phyloP scores from a whole-genome alignment of 805 yeast genomes.

The Nakazawaea laoshanensis region DNA sequence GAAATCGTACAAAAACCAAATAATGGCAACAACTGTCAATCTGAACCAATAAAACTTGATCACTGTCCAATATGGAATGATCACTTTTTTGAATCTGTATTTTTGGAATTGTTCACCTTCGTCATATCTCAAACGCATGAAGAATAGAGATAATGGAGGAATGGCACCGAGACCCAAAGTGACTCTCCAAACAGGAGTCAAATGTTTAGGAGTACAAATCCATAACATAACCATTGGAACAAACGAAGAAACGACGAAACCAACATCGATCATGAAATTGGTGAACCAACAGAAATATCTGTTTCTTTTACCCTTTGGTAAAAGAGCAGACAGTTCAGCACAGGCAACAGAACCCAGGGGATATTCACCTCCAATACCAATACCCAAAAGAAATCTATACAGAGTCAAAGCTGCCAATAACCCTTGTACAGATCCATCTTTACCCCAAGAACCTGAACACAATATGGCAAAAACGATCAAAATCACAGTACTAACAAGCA shows the following conservation, averaged over 20 bases:
- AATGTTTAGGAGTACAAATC: conserved; percentile 66
- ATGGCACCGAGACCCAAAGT: conserved; percentile 86
- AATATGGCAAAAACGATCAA: conserved; percentile 72
- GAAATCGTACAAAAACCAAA: conserved; percentile 92
- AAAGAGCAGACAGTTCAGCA: conserved; percentile 76
- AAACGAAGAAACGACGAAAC: conserved; percentile 77
- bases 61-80: conserved; percentile 59
- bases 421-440: conserved; percentile 58
- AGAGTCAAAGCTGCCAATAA: conserved; percentile 78
- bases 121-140: conserved; percentile 65
- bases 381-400: conserved; percentile 81
- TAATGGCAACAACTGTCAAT: conserved; percentile 54
- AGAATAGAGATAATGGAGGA: conserved; percentile 72
- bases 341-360: conserved; percentile 92
- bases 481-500: conserved; percentile 70
- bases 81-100: conserved; percentile 55
- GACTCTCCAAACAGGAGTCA: conserved; percentile 86
- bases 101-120: conserved; percentile 69
- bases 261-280: conserved; percentile 77
- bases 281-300: conserved; percentile 88
- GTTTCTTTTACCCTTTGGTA: conserved; percentile 80
- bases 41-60: conserved; percentile 83
- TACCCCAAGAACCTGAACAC: conserved; percentile 86
- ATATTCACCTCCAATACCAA: conserved; percentile 92
- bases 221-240: conserved; percentile 81